Conservation (phyloP, 345 rosid species). For the Noccaea caerulescens region DNA sequence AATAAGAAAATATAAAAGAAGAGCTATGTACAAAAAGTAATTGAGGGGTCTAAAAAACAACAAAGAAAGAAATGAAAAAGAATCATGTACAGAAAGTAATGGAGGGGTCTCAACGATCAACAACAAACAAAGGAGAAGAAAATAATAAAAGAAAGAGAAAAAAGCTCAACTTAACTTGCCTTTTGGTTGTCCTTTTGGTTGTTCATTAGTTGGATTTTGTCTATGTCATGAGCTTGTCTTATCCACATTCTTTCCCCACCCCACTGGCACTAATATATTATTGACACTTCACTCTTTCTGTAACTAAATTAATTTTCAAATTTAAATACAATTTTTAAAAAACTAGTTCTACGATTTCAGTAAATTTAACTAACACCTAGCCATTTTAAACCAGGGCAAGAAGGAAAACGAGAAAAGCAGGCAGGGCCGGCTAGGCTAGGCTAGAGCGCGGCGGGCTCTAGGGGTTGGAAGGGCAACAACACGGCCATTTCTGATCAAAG, state of each 20-base stretch:
- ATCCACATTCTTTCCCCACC: slow-evolving; percentile 5
- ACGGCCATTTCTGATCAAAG: slow-evolving; percentile 54
- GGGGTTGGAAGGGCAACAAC: slow-evolving; percentile 61
- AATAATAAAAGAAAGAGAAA: background rate
- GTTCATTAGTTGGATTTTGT: slow-evolving; percentile 34
- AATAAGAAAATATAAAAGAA: slow-evolving; percentile 10
- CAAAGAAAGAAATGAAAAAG: background rate
- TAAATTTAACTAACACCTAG: background rate
- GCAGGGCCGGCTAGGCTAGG: slow-evolving; percentile 19
- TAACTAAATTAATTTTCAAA: slow-evolving; percentile 11
- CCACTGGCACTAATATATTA: slow-evolving; percentile 12
- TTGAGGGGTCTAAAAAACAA: slow-evolving; percentile 17
- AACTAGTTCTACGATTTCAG: background rate
- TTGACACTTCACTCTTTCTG: slow-evolving; percentile 28
- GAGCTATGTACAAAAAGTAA: slow-evolving; percentile 32
- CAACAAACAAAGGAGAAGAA: background rate
- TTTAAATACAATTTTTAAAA: background rate
- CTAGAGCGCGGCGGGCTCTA: slow-evolving; percentile 55
- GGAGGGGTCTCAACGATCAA: slow-evolving; percentile 4
- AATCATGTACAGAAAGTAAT: slow-evolving; percentile 33
- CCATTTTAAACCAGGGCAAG: slow-evolving; percentile 5
- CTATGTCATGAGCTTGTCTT: slow-evolving; percentile 34
- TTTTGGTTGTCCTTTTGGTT: slow-evolving; percentile 36
- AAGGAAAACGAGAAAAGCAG: background rate
- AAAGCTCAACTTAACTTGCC: slow-evolving; percentile 33